Evolutionary conservation across 139 green algal species (phyloP), one percentile per base, ranked within the genome.

Genomic region (Closterium sp.): DNA sequence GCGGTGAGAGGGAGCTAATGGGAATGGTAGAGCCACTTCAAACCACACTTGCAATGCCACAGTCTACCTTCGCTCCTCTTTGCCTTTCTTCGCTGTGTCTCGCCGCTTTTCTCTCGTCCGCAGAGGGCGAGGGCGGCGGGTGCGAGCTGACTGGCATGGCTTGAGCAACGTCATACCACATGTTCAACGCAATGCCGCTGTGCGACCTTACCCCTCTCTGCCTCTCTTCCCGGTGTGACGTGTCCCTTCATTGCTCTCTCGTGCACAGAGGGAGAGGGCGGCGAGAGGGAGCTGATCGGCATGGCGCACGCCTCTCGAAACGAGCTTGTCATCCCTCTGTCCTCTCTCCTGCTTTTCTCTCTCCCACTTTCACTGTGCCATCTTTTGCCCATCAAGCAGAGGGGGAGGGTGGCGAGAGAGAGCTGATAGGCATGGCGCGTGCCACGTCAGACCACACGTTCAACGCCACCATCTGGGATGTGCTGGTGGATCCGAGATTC

Each of bases 401-500:
- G 55, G 55, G 16, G 55, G 55, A 85, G n/a, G 90, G 85, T 9
- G 89, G 69, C 28, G 34, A 85, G 30, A 55, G 66, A 21, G 90
- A 90, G 33, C 93, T 99, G 2, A 96, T 99, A 23, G 97, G 97
- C 2, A 89, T 98, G 38, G 97, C 97, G 7, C 95, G 98, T 4
- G 97, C 96, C 35, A 99, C 98, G 4, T 96, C 91, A 23, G 98
- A 99, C 94, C 96, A 98, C 88, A 97, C 95, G 0, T 99, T 99
- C 96, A 99, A 99, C 90, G 98, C 98, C 64, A 99, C 98, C 38
- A 98, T 99, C 36, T 99, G 98, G 97, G 98, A 99, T 93, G 97
- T 99, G 19, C 92, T 99, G 28, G 96, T 99, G 33, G 97, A 99
- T 90, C 97, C 98, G 2, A 96, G 97, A 81, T 98, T 97, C 88